Evolutionary conservation across 768 basidiomycete genomes (phyloP).

Genomic region (Hypholoma sublateritium): DNA sequence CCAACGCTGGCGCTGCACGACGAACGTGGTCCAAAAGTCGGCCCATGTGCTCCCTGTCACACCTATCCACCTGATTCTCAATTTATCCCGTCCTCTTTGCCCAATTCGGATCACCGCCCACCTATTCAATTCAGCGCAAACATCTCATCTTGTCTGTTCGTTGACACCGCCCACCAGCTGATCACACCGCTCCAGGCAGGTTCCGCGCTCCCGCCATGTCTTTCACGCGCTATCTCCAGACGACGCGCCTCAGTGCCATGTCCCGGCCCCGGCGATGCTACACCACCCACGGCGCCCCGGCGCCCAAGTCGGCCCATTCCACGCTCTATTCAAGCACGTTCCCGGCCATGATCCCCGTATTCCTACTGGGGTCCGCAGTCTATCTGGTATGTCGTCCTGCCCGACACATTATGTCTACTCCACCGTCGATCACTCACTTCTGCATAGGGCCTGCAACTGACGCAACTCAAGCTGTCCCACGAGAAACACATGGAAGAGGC

Average conservation of each 20-base stretch:
- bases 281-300: constrained; percentile 9
- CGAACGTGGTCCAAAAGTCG: too few relatives aligned
- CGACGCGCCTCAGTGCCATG: constrained; percentile 1
- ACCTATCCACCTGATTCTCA: too few relatives aligned
- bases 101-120: too few relatives aligned
- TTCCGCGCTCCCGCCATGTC: constrained; percentile 7
- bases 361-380: constrained; percentile 75
- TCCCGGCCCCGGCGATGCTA: constrained; percentile 8
- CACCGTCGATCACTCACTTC: not conserved
- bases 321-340: constrained; percentile 68
- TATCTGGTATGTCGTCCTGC: constrained; percentile 52
- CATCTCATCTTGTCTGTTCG: constrained; percentile 1
- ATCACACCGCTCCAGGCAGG: not conserved
- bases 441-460: constrained; percentile 62
- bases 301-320: constrained; percentile 38
- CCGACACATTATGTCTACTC: not conserved
- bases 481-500: constrained; percentile 73
- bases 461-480: constrained; percentile 62
- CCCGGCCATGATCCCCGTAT: constrained; percentile 78
- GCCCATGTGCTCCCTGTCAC: too few relatives aligned
- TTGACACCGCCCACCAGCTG: not conserved
- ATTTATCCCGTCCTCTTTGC: too few relatives aligned
- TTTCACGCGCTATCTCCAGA: constrained; percentile 17
- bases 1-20: too few relatives aligned
- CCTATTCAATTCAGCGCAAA: not conserved